phyloP scores from a whole-genome alignment of 2,329 filamentous ascomycete species.

The Pestalotiopsis sp. region DNA sequence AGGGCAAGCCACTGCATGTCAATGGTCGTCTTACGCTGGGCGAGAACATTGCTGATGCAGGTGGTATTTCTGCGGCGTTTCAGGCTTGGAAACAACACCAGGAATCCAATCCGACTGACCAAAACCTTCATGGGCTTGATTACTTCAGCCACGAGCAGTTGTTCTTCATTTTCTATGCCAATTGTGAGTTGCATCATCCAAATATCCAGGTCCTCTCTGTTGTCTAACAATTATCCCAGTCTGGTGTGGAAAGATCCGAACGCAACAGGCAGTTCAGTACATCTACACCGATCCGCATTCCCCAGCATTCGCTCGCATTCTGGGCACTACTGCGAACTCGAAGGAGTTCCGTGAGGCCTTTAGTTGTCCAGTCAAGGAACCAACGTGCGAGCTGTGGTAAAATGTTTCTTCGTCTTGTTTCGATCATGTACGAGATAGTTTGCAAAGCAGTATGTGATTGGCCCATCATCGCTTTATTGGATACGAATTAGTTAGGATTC shows the following conservation, averaged over 20 bases:
- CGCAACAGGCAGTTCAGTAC: conserved; percentile 57
- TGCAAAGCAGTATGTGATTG: neutral
- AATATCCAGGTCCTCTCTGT: neutral
- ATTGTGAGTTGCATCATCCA: conserved; percentile 34
- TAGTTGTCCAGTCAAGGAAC: conserved; percentile 65
- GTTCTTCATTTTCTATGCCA: conserved; percentile 65
- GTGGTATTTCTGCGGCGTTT: conserved; percentile 63
- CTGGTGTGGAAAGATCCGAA: conserved; percentile 69
- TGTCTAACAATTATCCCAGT: neutral
- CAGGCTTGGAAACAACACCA: conserved; percentile 63
- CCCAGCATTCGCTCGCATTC: conserved; percentile 62
- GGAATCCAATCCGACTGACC: conserved; percentile 45
- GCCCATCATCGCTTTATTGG: neutral
- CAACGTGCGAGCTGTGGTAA: conserved; percentile 72
- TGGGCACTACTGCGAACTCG: conserved; percentile 69
- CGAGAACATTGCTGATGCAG: conserved; percentile 69
- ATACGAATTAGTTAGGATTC: too few relatives aligned
- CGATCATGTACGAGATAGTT: neutral
- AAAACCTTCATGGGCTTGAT: conserved; percentile 57
- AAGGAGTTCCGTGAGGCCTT: conserved; percentile 70
- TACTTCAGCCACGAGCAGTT: conserved; percentile 64
- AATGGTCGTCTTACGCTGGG: conserved; percentile 65
- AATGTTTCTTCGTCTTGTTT: neutral
- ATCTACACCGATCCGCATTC: conserved; percentile 69
- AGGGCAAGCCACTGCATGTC: conserved; percentile 59